A percentile compares a stretch with the other conserved stretches of the same genome.
Conservation (phyloP, 176 grass and related monocot genomes). For the Secale cereale region DNA sequence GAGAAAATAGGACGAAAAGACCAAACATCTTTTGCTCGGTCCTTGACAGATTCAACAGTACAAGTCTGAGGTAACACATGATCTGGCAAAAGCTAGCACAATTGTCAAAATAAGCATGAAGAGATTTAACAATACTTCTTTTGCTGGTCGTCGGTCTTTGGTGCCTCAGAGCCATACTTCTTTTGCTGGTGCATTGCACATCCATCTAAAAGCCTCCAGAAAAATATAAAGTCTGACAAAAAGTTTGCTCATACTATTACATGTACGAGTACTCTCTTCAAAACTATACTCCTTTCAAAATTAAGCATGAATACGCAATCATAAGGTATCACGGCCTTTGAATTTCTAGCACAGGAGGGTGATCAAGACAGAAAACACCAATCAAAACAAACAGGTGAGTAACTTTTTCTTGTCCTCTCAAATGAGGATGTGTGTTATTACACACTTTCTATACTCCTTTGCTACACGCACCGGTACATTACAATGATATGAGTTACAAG, state of each 20-base stretch:
- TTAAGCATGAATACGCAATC: background rate
- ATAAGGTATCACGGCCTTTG: background rate
- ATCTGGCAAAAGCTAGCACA: background rate
- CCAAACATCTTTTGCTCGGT: no score
- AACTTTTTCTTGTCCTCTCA: background rate
- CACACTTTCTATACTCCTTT: background rate
- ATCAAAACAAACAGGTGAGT: background rate
- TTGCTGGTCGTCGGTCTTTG: no score
- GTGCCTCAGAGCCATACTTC: no score
- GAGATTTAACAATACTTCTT: no score
- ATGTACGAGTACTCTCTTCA: no score
- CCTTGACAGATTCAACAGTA: no score
- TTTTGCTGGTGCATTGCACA: no score
- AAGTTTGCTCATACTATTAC: no score
- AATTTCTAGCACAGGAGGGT: background rate
- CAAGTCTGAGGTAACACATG: background rate
- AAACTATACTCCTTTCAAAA: background rate
- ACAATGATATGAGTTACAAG: constrained; percentile 46
- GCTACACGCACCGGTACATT: background rate
- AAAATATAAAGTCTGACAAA: no score
- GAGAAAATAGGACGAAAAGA: no score
- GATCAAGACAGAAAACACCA: background rate
- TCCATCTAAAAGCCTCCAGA: no score
- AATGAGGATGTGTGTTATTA: background rate
- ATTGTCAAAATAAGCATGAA: no score